Evolutionary conservation across 116 monocot genomes (phyloP).

Genomic region (Zostera marina): DNA sequence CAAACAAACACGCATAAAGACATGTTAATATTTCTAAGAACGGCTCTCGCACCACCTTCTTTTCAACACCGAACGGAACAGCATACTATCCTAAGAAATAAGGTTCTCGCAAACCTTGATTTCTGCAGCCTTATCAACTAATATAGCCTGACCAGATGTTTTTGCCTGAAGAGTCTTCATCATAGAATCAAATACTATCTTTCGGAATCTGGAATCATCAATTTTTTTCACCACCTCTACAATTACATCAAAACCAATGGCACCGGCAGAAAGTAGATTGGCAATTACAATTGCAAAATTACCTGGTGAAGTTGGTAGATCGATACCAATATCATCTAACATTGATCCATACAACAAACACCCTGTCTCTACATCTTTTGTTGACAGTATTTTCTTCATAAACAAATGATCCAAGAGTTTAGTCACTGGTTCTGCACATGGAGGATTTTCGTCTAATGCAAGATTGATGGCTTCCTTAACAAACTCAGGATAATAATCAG

Average conservation of each 20-base stretch:
- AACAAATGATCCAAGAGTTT: slow-evolving; percentile 41
- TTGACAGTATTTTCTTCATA: slow-evolving; percentile 22
- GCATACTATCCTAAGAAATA: slow-evolving; percentile 6
- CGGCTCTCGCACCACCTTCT: too few relatives aligned
- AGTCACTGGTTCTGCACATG: slow-evolving; percentile 19
- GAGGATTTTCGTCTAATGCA: slow-evolving; percentile 43
- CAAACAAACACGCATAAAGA: not conserved
- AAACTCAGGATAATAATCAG: slow-evolving; percentile 62
- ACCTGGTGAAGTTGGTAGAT: slow-evolving; percentile 58
- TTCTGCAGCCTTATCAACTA: slow-evolving; percentile 21
- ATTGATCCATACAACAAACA: slow-evolving; percentile 45
- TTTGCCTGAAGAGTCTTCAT: slow-evolving; percentile 18
- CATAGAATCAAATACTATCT: slow-evolving; percentile 26
- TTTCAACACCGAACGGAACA: not conserved
- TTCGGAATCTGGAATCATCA: slow-evolving; percentile 31
- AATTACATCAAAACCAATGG: slow-evolving; percentile 34
- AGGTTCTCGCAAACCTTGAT: slow-evolving; percentile 43
- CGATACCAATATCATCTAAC: slow-evolving; percentile 72
- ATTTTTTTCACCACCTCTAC: slow-evolving; percentile 62
- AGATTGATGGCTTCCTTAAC: slow-evolving; percentile 74
- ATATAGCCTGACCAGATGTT: slow-evolving; percentile 23
- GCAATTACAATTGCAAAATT: slow-evolving; percentile 60
- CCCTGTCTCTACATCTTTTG: slow-evolving; percentile 43
- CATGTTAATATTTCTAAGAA: too few relatives aligned
- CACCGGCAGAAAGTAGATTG: slow-evolving; percentile 29